phyloP scores from a whole-genome alignment of 2,329 filamentous ascomycete genomes.

The Colletotrichum coccodes region DNA sequence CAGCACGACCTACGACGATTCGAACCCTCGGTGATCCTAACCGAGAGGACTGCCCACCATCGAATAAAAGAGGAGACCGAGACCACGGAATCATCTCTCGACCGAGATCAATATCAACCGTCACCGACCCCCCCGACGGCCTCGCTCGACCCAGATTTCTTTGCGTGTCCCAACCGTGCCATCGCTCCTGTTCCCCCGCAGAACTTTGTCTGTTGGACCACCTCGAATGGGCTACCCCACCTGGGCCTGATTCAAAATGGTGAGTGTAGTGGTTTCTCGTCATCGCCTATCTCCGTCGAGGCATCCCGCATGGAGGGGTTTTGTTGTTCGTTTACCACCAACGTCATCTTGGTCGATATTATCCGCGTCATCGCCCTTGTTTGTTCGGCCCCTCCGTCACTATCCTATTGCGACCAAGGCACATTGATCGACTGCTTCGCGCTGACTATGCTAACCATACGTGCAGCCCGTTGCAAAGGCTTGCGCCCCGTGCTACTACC shows the following conservation, averaged over 20 bases:
- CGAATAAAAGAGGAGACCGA: background rate
- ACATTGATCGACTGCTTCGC: background rate
- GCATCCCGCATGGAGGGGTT: background rate
- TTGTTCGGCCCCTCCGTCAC: background rate
- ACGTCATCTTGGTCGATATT: background rate
- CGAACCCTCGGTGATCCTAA: too few species aligned
- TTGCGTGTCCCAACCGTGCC: background rate
- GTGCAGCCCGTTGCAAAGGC: slow-evolving; percentile 28
- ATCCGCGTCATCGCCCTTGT: background rate
- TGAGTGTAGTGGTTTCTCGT: slow-evolving; percentile 13
- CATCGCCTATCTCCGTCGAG: slow-evolving; percentile 17
- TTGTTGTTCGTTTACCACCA: background rate
- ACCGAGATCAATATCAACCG: background rate
- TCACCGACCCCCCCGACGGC: background rate
- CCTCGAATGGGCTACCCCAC: slow-evolving; percentile 31
- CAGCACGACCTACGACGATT: too few species aligned
- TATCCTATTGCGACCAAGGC: background rate
- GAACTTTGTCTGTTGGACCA: slow-evolving; percentile 29
- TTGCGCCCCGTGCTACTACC: slow-evolving; percentile 33
- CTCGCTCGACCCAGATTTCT: slow-evolving; percentile 11
- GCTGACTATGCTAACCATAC: background rate
- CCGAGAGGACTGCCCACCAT: background rate
- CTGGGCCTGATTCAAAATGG: slow-evolving; percentile 27
- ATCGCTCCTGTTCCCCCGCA: slow-evolving; percentile 12
- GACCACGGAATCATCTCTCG: background rate